Percentiles rank a stretch among this genome's conserved stretches.
phyloP scores from a whole-genome alignment of 495 filamentous ascomycete species.

The Cryomyces antarcticus region DNA sequence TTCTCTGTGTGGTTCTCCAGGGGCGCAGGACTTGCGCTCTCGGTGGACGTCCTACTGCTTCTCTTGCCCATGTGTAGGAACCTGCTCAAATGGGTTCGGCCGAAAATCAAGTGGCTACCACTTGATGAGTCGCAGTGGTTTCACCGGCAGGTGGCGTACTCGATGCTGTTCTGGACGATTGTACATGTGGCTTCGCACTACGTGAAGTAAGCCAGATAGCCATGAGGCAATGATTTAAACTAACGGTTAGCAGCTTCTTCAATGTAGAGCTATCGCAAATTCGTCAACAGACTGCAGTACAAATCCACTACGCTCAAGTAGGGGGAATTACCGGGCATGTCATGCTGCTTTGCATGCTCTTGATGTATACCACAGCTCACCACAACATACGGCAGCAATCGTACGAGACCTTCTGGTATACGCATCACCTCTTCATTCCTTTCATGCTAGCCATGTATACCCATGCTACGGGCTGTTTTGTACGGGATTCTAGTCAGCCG shows the following conservation, averaged over 20 bases:
- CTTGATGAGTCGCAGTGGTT: constrained; percentile 94
- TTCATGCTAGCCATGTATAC: constrained; percentile 90
- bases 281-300: constrained; percentile 57
- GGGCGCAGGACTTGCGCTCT: constrained; percentile 69
- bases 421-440: constrained; percentile 90
- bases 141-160: constrained; percentile 85
- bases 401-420: constrained; percentile 98
- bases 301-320: constrained; percentile 80
- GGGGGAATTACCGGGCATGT: constrained; percentile 92
- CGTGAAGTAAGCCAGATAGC: constrained; percentile 54
- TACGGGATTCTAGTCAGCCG: constrained; percentile 29
- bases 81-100: constrained; percentile 59
- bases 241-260: constrained; percentile 49
- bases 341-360: constrained; percentile 94
- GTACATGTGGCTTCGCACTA: constrained; percentile 71
- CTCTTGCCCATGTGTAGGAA: constrained; percentile 89
- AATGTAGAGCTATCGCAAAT: constrained; percentile 80
- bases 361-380: constrained; percentile 96
- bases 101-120: constrained; percentile 72
- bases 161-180: constrained; percentile 61
- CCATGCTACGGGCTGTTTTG: constrained; percentile 90
- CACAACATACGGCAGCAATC: constrained; percentile 86
- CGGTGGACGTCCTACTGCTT: constrained; percentile 71
- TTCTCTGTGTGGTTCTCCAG: constrained; percentile 93
- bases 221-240: background rate